phyloP scores from a whole-genome alignment of 2,329 filamentous ascomycete species.

The Verticillium alfalfae region DNA sequence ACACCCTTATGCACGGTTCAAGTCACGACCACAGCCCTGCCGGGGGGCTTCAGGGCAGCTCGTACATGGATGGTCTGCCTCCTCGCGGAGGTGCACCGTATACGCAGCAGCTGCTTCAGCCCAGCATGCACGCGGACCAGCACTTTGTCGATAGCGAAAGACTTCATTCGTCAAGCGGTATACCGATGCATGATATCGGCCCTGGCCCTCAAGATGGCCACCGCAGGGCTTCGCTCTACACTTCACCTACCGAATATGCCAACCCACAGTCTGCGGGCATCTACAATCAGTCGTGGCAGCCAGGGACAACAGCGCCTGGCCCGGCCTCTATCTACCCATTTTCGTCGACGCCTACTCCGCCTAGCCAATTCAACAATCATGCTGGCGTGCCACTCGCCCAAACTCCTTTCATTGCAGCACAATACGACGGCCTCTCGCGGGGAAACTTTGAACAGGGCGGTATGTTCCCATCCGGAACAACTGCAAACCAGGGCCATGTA shows the following conservation, averaged over 20 bases:
- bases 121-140: constrained; percentile 33
- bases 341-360: constrained; percentile 28
- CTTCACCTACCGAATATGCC: constrained; percentile 36
- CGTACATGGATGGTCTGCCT: constrained; percentile 37
- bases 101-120: constrained; percentile 31
- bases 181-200: constrained; percentile 40
- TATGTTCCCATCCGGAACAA: constrained; percentile 23
- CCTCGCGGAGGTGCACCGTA: constrained; percentile 33
- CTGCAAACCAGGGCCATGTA: constrained; percentile 16
- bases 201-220: constrained; percentile 36
- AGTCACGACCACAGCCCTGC: constrained; percentile 29
- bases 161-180: constrained; percentile 25
- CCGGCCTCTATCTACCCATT: constrained; percentile 41
- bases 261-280: constrained; percentile 30
- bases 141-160: constrained; percentile 30
- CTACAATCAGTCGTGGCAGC: constrained; percentile 39
- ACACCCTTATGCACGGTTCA: constrained; percentile 24
- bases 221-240: constrained; percentile 40
- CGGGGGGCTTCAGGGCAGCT: constrained; percentile 21
- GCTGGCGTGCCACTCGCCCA: constrained; percentile 23
- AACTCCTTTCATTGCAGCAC: constrained; percentile 24
- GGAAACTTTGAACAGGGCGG: constrained; percentile 22
- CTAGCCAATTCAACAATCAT: constrained; percentile 23
- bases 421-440: constrained; percentile 27
- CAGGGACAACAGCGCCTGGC: constrained; percentile 32